Evolutionary conservation across 306 rosid species (phyloP), one percentile per base, ranked within the genome.

Genomic region (Prunus fruticosa): DNA sequence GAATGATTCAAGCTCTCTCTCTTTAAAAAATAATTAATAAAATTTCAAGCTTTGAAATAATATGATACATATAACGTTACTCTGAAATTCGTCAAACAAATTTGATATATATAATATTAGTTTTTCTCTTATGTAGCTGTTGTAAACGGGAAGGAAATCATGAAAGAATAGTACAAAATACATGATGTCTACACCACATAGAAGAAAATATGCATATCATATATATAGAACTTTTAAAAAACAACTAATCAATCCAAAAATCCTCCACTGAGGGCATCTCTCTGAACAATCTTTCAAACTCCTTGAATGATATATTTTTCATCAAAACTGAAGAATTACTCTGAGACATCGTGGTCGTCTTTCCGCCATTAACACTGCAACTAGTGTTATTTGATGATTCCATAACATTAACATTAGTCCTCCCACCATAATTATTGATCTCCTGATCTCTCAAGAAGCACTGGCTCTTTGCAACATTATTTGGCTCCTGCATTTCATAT

Each of bases 271-370:
- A 76, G 27, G 93, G 93, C 88, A 88, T 79, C 76, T 93, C 91
- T 22, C 76, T 70, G 16, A 93, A 77, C 80, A 89, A 73, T 25
- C 74, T 81, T 54, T 91, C 96, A 11, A 89, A 84, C 74, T 93
- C 93, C 83, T 88, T 89, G 75, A 87, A 89, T 56, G 93, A 86
- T 22, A 79, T 23, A 64, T 88, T 84, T 76, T 83, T 89, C 82
- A 80, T 80, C 16, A 81, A 66, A 86, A 72, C 69, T 5, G 87
- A 68, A 4, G 68, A 64, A 12, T 27, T 47, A 60, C 50, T 46
- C 13, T 11, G 54, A 60, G 27, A 19, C 69, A 61, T 50, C 9
- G 65, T 13, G 6, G 34, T 61, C 28, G 65, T 13, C 16, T 3
- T 69, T 32, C 20, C 43, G 9, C 43, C 20, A 10, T 30, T 6